Evolutionary conservation across 441 rosid genomes (phyloP).

Genomic region (Erysimum pusillum): DNA sequence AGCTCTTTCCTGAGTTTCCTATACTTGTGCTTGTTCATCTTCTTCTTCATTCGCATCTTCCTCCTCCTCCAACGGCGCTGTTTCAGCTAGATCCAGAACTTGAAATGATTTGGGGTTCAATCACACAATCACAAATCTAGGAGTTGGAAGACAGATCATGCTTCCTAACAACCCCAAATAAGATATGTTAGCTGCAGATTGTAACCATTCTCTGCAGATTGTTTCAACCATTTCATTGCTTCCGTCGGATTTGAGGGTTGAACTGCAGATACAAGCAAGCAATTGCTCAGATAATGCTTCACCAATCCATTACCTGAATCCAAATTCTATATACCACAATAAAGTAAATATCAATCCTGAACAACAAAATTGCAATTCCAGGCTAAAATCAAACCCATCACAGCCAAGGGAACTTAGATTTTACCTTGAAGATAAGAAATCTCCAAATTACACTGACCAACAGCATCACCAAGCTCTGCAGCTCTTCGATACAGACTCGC

Average conservation of each 20-base stretch:
- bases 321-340: background rate
- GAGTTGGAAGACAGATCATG: no score
- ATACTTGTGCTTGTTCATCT: conserved; percentile 93
- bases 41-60: conserved; percentile 60
- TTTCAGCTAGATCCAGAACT: conserved; percentile 40
- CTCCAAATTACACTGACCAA: conserved; percentile 85
- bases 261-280: conserved; percentile 52
- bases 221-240: conserved; percentile 73
- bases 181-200: background rate
- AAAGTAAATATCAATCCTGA: background rate
- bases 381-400: background rate
- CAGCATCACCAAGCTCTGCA: conserved; percentile 77
- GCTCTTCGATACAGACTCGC: conserved; percentile 66
- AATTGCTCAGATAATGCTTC: conserved; percentile 8
- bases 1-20: conserved; percentile 82
- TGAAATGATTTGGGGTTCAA: conserved; percentile 32
- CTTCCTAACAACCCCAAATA: no score
- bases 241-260: conserved; percentile 63
- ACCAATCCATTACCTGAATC: conserved; percentile 15
- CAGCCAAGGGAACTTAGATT: background rate
- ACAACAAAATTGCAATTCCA: background rate
- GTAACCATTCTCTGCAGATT: conserved; percentile 70
- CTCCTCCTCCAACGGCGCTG: conserved; percentile 33
- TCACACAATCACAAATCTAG: no score
- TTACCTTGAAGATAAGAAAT: conserved; percentile 81